Percentiles rank a stretch among this genome's conserved stretches.
These are phyloP conservation scores for Clitoria ternatea DNA, from an alignment of 306 rosid genomes.

Conservation along the genomic window DNA sequence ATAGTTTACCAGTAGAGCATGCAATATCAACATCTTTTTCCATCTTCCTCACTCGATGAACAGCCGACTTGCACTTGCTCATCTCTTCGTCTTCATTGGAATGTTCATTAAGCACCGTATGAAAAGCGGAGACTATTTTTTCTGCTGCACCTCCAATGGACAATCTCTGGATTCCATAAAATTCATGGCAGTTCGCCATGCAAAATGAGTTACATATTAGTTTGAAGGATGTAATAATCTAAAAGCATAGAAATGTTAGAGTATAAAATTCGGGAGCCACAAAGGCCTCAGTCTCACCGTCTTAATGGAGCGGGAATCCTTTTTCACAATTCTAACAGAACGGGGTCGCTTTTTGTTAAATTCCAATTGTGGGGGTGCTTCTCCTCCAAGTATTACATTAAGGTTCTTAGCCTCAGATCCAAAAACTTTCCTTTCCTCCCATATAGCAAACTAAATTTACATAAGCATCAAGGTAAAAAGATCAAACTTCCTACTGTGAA, in stretches of 20 bases:
- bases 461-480: constrained; percentile 24
- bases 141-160: constrained; percentile 84
- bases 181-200: not conserved
- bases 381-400: constrained; percentile 69
- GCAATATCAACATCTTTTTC: constrained; percentile 75
- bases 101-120: constrained; percentile 66
- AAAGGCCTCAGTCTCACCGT: constrained; percentile 51
- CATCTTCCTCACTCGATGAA: constrained; percentile 70
- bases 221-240: constrained; percentile 12
- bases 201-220: not conserved
- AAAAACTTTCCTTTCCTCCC: constrained; percentile 90
- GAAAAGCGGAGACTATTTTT: constrained; percentile 85
- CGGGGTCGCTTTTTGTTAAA: constrained; percentile 72
- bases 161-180: constrained; percentile 61
- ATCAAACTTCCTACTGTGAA: not conserved
- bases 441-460: constrained; percentile 60
- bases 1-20: constrained; percentile 52
- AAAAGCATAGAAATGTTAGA: not conserved
- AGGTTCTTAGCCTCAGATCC: constrained; percentile 62
- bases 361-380: constrained; percentile 68
- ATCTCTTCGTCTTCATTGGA: constrained; percentile 70
- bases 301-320: constrained; percentile 82
- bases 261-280: not conserved
- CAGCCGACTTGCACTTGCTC: constrained; percentile 74
- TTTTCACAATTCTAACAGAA: constrained; percentile 69